Evolutionary conservation across 805 yeast genomes (phyloP), one percentile per base, ranked within the genome.

Genomic region (Pichia exigua): DNA sequence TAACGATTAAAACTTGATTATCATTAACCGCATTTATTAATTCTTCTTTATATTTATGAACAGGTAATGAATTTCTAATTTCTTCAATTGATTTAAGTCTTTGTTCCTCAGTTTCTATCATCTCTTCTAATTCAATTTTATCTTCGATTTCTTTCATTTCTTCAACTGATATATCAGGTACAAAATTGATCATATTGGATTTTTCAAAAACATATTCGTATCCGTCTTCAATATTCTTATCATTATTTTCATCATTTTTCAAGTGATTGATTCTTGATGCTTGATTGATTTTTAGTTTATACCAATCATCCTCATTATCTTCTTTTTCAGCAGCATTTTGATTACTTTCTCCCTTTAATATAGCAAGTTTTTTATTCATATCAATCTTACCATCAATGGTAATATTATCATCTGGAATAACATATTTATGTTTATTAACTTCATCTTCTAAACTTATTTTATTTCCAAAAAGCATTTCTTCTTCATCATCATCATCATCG

Each of bases 131-230:
- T 28, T 60, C 54, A 47, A 71, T 71, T 62, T 74, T 68, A 18
- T 47, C 57, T 56, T 47, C 43, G 13, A 48, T 57, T 56, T 54
- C 66, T 2, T 57, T 59, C 22, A 59, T 62, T 12, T 59, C 58
- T 18, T 62, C 73, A 9, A 50, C 46, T 2, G 66, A 62, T 28
- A 77, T 82, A n/a, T 53, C 50, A 2, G 66, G 62, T 26, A 77
- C 82, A 18, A 71, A 67, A 1, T 79, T 78, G 20, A 83, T 76
- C 52, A 73, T 71, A 51, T 85, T 87, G 0, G 79, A 70, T 44
- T 77, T 76, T 63, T 87, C 94, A 66, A 85, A 85, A 0, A 88
- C 92, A 68, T 74, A 88, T 13, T 86, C 95, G 60, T 85, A 87
- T 42, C 79, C 65, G 10, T 73, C 72, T 38, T 65, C 73, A 2